Conservation (phyloP, 1,139 yeast species). For the Nakaseomyces uthaithaninus region DNA sequence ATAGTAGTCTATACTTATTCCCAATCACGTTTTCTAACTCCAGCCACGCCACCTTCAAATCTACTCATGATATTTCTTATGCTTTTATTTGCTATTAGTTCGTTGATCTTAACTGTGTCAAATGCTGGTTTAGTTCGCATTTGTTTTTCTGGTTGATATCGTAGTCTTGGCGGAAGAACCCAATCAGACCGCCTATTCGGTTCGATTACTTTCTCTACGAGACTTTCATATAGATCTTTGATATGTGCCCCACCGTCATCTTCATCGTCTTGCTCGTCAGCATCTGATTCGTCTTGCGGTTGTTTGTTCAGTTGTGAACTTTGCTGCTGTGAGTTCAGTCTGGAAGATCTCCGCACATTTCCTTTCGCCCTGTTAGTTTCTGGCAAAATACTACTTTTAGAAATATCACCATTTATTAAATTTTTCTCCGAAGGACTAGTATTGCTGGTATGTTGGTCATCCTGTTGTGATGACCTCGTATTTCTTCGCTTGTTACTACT, state of each 20-base stretch:
- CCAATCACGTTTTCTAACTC: conserved; percentile 26
- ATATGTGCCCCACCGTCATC: conserved; percentile 13
- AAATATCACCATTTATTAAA: conserved; percentile 16
- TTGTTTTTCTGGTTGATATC: conserved; percentile 30
- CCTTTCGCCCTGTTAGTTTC: conserved; percentile 8
- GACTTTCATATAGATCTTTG: conserved; percentile 24
- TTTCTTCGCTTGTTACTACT: conserved; percentile 1
- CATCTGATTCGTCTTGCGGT: conserved; percentile 4
- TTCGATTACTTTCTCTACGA: conserved; percentile 25
- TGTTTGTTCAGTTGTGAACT: conserved; percentile 11
- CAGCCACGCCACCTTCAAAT: conserved; percentile 32
- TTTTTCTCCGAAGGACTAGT: conserved; percentile 9
- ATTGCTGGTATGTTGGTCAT: neutral
- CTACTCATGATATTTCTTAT: conserved; percentile 24
- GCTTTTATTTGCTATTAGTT: conserved; percentile 22
- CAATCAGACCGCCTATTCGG: conserved; percentile 33
- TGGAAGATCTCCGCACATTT: conserved; percentile 5
- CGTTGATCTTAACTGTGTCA: conserved; percentile 28
- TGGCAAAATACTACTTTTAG: conserved; percentile 17
- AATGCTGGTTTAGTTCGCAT: conserved; percentile 28
- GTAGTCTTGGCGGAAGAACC: conserved; percentile 27
- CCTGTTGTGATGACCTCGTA: neutral
- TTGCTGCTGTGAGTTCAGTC: conserved; percentile 10
- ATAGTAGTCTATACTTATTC: conserved; percentile 1
- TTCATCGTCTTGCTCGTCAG: conserved; percentile 5